Percentiles rank a stretch among this genome's conserved stretches.
Conservation (phyloP, 805 yeast genomes). For the Candida maris region DNA sequence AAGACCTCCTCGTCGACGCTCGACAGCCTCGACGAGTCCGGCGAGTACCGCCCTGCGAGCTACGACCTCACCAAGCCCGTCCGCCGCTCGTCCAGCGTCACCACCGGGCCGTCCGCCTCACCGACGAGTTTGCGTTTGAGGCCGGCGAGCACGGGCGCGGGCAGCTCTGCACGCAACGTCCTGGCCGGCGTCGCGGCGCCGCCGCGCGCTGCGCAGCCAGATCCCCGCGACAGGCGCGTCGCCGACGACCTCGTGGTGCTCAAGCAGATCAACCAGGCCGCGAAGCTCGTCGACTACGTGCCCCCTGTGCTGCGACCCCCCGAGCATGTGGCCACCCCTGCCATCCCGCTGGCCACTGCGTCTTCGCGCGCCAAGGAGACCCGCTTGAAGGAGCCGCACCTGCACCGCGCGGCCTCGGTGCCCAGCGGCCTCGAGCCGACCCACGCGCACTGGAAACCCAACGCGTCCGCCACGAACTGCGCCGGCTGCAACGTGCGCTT, state of each 20-base stretch:
- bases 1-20: conserved; percentile 14
- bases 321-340: too few species aligned
- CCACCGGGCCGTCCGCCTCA: conserved; percentile 7
- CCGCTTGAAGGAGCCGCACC: conserved; percentile 7
- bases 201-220: not conserved
- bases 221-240: conserved; percentile 9
- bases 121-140: conserved; percentile 3
- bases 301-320: conserved; percentile 54
- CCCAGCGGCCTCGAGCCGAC: conserved; percentile 39
- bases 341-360: too few species aligned
- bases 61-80: conserved; percentile 42
- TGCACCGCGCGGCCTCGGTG: conserved; percentile 3
- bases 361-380: conserved; percentile 9
- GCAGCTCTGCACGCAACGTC: not conserved
- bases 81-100: conserved; percentile 30
- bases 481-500: conserved; percentile 26
- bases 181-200: not conserved
- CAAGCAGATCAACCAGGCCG: conserved; percentile 44
- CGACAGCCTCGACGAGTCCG: conserved; percentile 18
- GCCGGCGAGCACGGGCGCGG: too few species aligned
- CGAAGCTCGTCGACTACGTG: conserved; percentile 43
- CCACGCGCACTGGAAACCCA: conserved; percentile 51
- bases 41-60: conserved; percentile 41
- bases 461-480: conserved; percentile 38
- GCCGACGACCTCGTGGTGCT: conserved; percentile 7